Conservation (phyloP, 345 rosid genomes). For the Cardamine resedifolia region DNA sequence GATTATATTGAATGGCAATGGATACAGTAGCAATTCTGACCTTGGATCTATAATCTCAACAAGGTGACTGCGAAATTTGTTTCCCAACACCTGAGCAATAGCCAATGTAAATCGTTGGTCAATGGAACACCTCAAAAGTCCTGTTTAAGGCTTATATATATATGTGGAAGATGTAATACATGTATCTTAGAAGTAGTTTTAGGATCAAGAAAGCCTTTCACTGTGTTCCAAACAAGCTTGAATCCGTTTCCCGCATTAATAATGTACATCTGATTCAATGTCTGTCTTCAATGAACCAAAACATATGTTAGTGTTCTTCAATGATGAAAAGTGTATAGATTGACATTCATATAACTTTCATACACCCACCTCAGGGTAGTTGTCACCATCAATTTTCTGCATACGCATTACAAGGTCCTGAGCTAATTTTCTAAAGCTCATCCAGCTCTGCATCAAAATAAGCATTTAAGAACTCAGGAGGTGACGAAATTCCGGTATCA, state of each 20-base stretch:
- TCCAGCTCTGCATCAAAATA: constrained; percentile 62
- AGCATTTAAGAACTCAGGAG: not conserved
- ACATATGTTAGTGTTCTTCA: constrained; percentile 33
- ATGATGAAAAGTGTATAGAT: not conserved
- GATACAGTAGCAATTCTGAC: constrained; percentile 42
- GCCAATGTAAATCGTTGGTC: constrained; percentile 26
- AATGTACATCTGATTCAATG: constrained; percentile 89
- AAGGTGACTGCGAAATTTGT: constrained; percentile 66
- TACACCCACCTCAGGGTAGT: constrained; percentile 90
- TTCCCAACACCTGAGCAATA: constrained; percentile 72
- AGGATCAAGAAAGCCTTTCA: constrained; percentile 88
- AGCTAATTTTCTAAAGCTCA: constrained; percentile 90
- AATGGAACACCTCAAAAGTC: constrained; percentile 22
- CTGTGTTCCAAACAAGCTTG: constrained; percentile 85
- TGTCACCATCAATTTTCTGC: constrained; percentile 97
- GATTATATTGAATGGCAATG: not conserved
- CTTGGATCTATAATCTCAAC: constrained; percentile 80
- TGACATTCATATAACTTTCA: constrained; percentile 29
- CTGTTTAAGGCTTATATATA: constrained; percentile 3
- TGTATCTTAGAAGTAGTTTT: constrained; percentile 86
- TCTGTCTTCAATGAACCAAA: constrained; percentile 54
- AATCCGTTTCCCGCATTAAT: constrained; percentile 89
- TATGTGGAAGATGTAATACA: constrained; percentile 41
- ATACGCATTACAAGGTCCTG: constrained; percentile 89
- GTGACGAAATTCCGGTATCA: too few relatives aligned